Evolutionary conservation across 805 yeast species (phyloP), one percentile per base, ranked within the genome.

Genomic region (Kuraishia ogatae): DNA sequence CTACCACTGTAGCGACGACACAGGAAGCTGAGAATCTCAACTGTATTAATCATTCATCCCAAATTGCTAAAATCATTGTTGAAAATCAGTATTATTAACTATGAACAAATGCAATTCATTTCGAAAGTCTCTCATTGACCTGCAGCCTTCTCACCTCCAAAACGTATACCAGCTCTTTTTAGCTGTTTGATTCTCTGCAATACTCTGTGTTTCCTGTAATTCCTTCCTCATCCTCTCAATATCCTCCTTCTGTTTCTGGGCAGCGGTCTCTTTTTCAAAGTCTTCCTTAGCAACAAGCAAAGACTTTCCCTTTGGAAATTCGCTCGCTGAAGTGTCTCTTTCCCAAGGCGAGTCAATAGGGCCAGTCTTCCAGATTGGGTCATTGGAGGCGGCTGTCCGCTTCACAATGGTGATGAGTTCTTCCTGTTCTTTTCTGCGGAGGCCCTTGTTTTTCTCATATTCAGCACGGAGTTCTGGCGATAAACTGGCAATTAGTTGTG

Each of bases 351-450:
- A 78, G 50, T 74, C 71, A 46, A 88, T 78, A 1, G 82, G 73
- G 0, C 92, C 96, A 0, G 96, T 83, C 65, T 80, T 85, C 96
- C 96, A 88, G 52, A 87, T 82, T 0, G 96, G 96, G 55, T 87
- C 90, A 60, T 83, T 76, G 17, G 90, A 83, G 1, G 78, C 75
- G 1, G 89, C 70, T 0, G 94, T 87, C 58, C 78, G 64, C 56
- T 78, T 73, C 0, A 82, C 92, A 24, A 86, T 82, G 59, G 80
- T 80, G 79, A 86, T 85, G 58, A 88, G 67, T 63, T 81, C 85
- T 59, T 78, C 77, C 64, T 87, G 93, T 66, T 88, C 96, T 56
- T 76, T 73, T 61, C 79, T 79, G 65, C 93, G 79, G 26, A 86
- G 66, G 8, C 73, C 82, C 60, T 74, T 77, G 62, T 86, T 84